phyloP scores from a whole-genome alignment of 1,139 yeast species.

The Magnusiomyces ingens region DNA sequence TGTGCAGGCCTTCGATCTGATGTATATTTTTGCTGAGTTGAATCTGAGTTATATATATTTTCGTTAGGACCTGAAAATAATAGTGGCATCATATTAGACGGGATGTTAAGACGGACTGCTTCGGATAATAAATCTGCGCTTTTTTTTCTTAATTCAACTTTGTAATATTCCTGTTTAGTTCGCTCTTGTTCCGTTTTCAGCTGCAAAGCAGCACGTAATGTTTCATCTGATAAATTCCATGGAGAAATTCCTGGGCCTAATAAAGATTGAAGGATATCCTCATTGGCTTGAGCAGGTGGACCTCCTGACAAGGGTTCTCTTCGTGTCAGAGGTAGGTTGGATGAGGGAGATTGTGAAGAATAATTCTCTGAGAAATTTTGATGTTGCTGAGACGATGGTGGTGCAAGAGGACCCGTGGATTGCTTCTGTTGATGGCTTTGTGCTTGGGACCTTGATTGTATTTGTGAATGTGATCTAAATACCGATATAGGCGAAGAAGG shows the following conservation, averaged over 20 bases:
- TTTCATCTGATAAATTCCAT: constrained; percentile 58
- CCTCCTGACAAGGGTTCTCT: too few species aligned
- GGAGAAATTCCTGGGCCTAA: constrained; percentile 48
- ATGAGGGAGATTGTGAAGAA: too few species aligned
- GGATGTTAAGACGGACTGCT: constrained; percentile 60
- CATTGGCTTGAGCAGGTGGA: background rate
- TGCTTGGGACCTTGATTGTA: too few species aligned
- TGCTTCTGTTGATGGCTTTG: too few species aligned
- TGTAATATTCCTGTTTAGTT: constrained; percentile 75
- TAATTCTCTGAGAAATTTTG: too few species aligned
- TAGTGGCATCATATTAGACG: constrained; percentile 58
- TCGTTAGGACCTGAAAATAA: constrained; percentile 37
- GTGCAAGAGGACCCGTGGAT: too few species aligned
- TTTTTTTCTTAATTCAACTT: constrained; percentile 54
- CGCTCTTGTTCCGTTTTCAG: constrained; percentile 71
- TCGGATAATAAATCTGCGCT: constrained; percentile 55
- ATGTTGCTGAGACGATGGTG: too few species aligned
- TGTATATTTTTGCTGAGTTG: constrained; percentile 7
- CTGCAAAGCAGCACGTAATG: constrained; percentile 56
- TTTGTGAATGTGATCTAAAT: too few species aligned
- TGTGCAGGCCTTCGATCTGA: background rate
- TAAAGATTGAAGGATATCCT: constrained; percentile 25
- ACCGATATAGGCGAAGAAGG: background rate
- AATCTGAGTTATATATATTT: constrained; percentile 6
- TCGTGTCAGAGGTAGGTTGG: too few species aligned